Evolutionary conservation across 495 filamentous ascomycete species (phyloP).

Genomic region (Aspergillus egyptiacus): DNA sequence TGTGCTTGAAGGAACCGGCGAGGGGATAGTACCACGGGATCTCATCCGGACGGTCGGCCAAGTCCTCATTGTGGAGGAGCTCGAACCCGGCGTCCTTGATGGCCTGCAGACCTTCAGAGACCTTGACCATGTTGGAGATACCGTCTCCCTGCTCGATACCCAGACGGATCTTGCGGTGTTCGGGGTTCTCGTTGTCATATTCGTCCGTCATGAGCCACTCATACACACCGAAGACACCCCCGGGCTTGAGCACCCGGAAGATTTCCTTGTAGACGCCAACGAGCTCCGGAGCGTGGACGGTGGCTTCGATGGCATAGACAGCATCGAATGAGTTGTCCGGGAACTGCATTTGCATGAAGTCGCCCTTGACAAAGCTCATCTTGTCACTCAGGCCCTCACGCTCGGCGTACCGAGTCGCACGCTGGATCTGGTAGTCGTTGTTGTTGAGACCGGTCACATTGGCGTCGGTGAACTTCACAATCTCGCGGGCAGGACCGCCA

Average conservation of each 20-base stretch:
- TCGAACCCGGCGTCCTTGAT: slow-evolving; percentile 89
- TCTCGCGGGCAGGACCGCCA: slow-evolving; percentile 94
- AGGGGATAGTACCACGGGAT: slow-evolving; percentile 96
- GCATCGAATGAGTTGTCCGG: slow-evolving; percentile 86
- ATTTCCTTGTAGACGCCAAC: slow-evolving; percentile 93
- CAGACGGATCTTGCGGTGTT: slow-evolving; percentile 85
- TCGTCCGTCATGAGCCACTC: slow-evolving; percentile 99
- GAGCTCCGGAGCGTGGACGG: slow-evolving; percentile 90
- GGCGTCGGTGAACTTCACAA: slow-evolving; percentile 87
- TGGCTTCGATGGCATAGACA: slow-evolving; percentile 97
- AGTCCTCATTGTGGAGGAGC: slow-evolving; percentile 79
- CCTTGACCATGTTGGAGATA: slow-evolving; percentile 96
- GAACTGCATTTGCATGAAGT: slow-evolving; percentile 99
- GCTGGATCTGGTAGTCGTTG: slow-evolving; percentile 99
- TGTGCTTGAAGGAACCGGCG: slow-evolving; percentile 73
- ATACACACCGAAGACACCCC: slow-evolving; percentile 94
- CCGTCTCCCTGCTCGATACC: slow-evolving; percentile 96
- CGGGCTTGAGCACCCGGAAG: slow-evolving; percentile 91
- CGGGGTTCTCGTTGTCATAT: slow-evolving; percentile 83
- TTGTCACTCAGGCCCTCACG: slow-evolving; percentile 77
- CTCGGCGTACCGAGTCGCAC: slow-evolving; percentile 77
- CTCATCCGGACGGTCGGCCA: slow-evolving; percentile 71
- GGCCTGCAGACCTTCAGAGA: slow-evolving; percentile 75
- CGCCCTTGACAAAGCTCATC: slow-evolving; percentile 87
- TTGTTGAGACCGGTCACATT: slow-evolving; percentile 95